phyloP scores from a whole-genome alignment of 2,329 filamentous ascomycete species.

The Pyrenophora teres region DNA sequence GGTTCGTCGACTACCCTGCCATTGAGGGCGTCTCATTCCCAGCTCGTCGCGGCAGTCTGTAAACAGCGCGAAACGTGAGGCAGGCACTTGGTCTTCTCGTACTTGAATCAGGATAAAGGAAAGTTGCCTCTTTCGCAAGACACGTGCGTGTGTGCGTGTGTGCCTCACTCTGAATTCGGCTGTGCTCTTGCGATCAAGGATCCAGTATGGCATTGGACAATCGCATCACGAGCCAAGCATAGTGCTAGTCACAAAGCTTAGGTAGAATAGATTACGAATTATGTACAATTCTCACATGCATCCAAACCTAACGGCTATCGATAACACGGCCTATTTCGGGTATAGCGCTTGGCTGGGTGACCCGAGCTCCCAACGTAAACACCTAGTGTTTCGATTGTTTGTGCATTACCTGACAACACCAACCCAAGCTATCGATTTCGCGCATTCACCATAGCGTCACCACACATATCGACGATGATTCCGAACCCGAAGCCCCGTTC shows the following conservation, averaged over 20 bases:
- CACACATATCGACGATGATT: conserved; percentile 25
- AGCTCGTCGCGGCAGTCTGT: conserved; percentile 67
- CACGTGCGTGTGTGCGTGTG: conserved; percentile 5
- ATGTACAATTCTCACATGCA: neutral
- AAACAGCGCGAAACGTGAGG: conserved; percentile 18
- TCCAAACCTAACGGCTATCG: conserved; percentile 9
- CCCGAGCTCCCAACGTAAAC: conserved; percentile 12
- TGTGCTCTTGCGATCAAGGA: conserved; percentile 36
- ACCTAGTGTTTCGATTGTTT: conserved; percentile 10
- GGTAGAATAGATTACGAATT: conserved; percentile 28
- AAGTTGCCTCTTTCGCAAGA: conserved; percentile 12
- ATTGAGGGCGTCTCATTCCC: conserved; percentile 85
- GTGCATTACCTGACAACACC: conserved; percentile 4
- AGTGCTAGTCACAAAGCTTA: conserved; percentile 27
- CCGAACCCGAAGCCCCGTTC: conserved; percentile 27
- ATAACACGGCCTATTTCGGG: conserved; percentile 2
- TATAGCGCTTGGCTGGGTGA: conserved; percentile 2
- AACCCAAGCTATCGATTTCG: conserved; percentile 1
- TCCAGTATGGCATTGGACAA: conserved; percentile 21
- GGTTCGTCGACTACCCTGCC: conserved; percentile 90
- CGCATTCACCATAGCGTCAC: conserved; percentile 20
- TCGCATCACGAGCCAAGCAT: conserved; percentile 31
- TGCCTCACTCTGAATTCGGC: conserved; percentile 14
- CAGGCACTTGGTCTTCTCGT: neutral
- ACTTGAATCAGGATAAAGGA: conserved; percentile 8